Evolutionary conservation across 495 filamentous ascomycete species (phyloP).

Genomic region (Xylaria scruposa): DNA sequence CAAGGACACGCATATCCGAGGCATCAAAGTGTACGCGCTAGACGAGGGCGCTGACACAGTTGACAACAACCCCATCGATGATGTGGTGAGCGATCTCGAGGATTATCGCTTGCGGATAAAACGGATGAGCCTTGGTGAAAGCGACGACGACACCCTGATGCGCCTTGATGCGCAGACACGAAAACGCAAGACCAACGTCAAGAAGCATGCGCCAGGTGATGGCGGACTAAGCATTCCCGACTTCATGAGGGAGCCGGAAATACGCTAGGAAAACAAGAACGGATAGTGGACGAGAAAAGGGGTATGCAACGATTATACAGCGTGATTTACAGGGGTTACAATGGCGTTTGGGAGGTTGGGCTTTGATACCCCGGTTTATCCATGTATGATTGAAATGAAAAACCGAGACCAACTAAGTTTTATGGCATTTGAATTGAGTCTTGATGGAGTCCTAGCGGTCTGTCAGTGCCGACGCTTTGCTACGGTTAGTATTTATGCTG

Average conservation of each 20-base stretch:
- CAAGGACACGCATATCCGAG: conserved; percentile 96
- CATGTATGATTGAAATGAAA: conserved; percentile 6
- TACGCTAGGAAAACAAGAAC: conserved; percentile 41
- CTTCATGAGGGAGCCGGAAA: conserved; percentile 54
- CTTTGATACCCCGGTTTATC: conserved; percentile 28
- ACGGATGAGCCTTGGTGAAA: conserved; percentile 36
- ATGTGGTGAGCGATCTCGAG: conserved; percentile 38
- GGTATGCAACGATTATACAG: neutral
- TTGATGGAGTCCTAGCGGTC: neutral
- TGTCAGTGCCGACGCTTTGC: neutral
- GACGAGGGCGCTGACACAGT: conserved; percentile 58
- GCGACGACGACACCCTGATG: conserved; percentile 37
- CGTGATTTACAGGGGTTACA: conserved; percentile 6
- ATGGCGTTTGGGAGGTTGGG: conserved; percentile 20
- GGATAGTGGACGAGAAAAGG: neutral
- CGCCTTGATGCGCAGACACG: conserved; percentile 28
- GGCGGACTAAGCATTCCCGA: conserved; percentile 45
- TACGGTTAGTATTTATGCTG: neutral
- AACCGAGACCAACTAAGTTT: neutral
- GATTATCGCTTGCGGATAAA: conserved; percentile 31
- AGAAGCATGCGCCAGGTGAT: conserved; percentile 39
- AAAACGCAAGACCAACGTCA: conserved; percentile 34
- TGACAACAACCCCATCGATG: conserved; percentile 41
- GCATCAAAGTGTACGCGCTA: conserved; percentile 85
- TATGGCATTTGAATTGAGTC: neutral